Conservation (phyloP, 805 yeast genomes). For the Candida sithepensis region DNA sequence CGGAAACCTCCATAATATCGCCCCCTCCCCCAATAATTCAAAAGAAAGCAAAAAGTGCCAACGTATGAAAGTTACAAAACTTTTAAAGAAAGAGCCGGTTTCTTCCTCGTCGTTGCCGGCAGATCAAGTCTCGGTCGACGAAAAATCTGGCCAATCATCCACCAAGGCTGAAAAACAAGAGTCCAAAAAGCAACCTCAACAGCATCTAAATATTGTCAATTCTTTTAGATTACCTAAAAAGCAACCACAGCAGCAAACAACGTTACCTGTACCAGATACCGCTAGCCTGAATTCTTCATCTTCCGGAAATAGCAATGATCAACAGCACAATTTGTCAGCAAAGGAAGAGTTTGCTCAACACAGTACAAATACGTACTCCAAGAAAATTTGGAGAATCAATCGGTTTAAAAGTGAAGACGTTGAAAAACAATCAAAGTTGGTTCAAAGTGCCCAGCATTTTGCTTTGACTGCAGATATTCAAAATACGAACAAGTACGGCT, state of each 20-base stretch:
- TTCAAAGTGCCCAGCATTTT: conserved; percentile 24
- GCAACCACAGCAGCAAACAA: conserved; percentile 9
- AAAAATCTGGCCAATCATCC: not conserved
- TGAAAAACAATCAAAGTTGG: conserved; percentile 30
- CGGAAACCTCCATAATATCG: no score
- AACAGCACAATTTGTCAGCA: not conserved
- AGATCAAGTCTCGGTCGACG: not conserved
- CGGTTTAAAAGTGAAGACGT: conserved; percentile 30
- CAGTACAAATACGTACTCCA: conserved; percentile 17
- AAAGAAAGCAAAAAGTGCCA: no score
- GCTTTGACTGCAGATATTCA: conserved; percentile 14
- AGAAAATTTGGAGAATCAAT: conserved; percentile 29
- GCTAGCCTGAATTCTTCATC: not conserved
- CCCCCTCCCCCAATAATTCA: no score
- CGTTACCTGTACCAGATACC: conserved; percentile 4
- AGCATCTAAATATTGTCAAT: not conserved
- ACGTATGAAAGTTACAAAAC: not conserved
- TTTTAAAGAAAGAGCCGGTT: not conserved
- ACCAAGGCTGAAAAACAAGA: not conserved
- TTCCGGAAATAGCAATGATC: not conserved
- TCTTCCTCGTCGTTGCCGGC: not conserved
- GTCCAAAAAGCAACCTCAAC: not conserved
- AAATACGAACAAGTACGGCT: conserved; percentile 25
- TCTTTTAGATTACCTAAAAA: conserved; percentile 12
- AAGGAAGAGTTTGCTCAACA: no score